These are phyloP conservation scores for Paradendryphiella salina DNA, from an alignment of 2,329 filamentous ascomycete species.

Conservation along the genomic window DNA sequence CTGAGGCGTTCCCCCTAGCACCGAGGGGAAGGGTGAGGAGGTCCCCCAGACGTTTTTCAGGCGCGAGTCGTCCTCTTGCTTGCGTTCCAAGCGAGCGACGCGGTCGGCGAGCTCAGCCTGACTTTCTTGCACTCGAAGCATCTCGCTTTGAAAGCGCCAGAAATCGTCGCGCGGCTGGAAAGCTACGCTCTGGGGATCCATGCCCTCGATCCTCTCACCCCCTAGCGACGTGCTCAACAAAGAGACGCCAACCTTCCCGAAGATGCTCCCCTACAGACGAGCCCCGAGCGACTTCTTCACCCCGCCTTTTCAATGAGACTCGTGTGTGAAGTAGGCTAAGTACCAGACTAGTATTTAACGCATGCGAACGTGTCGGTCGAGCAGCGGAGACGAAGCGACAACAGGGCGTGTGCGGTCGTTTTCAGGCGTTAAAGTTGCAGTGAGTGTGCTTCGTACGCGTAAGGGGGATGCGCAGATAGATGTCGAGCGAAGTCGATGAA, in stretches of 20 bases:
- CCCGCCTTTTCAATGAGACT: constrained; percentile 5
- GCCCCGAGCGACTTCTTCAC: constrained; percentile 16
- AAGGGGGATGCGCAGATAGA: neutral
- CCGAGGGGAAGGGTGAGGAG: constrained; percentile 83
- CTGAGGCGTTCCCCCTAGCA: constrained; percentile 79
- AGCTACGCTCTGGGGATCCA: constrained; percentile 65
- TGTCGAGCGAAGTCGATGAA: neutral
- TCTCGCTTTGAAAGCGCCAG: constrained; percentile 66
- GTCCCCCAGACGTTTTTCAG: constrained; percentile 87
- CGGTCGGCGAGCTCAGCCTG: constrained; percentile 66
- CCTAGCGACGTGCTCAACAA: constrained; percentile 28
- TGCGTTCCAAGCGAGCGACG: constrained; percentile 63
- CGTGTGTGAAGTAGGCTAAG: neutral
- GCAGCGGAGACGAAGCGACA: neutral
- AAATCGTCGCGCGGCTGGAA: constrained; percentile 67
- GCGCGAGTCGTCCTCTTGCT: constrained; percentile 64
- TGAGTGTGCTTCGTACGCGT: neutral
- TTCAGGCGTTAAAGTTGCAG: neutral
- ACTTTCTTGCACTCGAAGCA: constrained; percentile 62
- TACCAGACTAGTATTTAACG: neutral
- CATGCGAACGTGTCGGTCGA: constrained; percentile 1
- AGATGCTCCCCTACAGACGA: constrained; percentile 17
- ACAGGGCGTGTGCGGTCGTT: neutral
- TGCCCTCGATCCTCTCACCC: constrained; percentile 46
- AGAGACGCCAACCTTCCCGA: constrained; percentile 27